phyloP scores from a whole-genome alignment of 2,329 filamentous ascomycete genomes.

The Lizonia empirigonia region DNA sequence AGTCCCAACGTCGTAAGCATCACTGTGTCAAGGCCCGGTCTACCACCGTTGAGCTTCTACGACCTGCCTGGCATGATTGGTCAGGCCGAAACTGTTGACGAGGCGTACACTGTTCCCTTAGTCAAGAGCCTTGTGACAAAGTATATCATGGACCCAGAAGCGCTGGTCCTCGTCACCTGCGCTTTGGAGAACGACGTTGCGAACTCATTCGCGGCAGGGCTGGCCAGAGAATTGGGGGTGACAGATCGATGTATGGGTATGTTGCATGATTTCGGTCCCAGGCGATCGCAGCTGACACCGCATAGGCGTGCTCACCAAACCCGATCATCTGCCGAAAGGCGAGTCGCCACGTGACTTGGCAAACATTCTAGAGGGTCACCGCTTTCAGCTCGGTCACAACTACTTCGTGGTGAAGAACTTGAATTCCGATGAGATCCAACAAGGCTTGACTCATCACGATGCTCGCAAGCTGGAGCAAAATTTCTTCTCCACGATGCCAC shows the following conservation, averaged over 20 bases:
- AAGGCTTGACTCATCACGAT: constrained; percentile 50
- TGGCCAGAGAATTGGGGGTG: constrained; percentile 49
- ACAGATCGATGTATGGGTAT: constrained; percentile 52
- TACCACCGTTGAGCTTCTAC: constrained; percentile 80
- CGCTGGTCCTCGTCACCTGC: constrained; percentile 77
- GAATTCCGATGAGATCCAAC: constrained; percentile 57
- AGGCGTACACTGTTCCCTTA: constrained; percentile 65
- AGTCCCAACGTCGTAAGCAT: constrained; percentile 81
- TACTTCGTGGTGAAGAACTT: constrained; percentile 78
- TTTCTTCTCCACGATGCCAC: constrained; percentile 55
- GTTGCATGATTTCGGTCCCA: not conserved
- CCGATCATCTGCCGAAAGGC: constrained; percentile 68
- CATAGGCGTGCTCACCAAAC: constrained; percentile 82
- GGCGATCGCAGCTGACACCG: not conserved
- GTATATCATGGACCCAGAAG: constrained; percentile 72
- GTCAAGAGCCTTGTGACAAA: constrained; percentile 72
- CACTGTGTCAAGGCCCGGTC: constrained; percentile 71
- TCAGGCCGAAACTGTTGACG: constrained; percentile 60
- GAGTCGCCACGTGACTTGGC: constrained; percentile 61
- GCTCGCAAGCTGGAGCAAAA: constrained; percentile 57
- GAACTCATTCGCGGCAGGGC: constrained; percentile 72
- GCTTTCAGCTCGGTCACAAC: constrained; percentile 70
- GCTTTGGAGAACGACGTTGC: constrained; percentile 80
- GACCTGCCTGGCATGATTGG: constrained; percentile 85
- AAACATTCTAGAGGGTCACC: constrained; percentile 65